Conservation (phyloP, 2,329 filamentous ascomycete species). For the Fusarium neocosmosporiellum region DNA sequence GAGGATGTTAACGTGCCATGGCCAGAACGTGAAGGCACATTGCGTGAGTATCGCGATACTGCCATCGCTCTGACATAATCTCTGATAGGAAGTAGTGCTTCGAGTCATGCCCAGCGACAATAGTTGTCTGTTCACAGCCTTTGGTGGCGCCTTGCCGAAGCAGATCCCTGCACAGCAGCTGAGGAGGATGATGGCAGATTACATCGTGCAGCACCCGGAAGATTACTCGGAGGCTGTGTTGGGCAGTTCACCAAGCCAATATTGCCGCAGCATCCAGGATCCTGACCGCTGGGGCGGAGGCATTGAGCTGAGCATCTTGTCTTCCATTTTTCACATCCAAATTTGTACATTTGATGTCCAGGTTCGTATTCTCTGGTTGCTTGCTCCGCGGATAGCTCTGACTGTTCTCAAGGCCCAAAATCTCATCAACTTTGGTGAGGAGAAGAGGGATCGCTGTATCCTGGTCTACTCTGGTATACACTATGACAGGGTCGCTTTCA, state of each 20-base stretch:
- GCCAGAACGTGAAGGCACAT: slow-evolving; percentile 61
- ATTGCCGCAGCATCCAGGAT: slow-evolving; percentile 84
- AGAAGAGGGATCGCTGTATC: slow-evolving; percentile 75
- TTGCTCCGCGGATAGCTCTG: not conserved
- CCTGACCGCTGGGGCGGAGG: slow-evolving; percentile 90
- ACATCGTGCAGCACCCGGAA: slow-evolving; percentile 78
- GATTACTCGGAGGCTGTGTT: slow-evolving; percentile 82
- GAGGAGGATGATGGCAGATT: slow-evolving; percentile 80
- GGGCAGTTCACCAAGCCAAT: slow-evolving; percentile 77
- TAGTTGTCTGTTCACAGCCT: slow-evolving; percentile 91
- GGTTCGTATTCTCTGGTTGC: slow-evolving; percentile 43
- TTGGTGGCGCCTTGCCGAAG: slow-evolving; percentile 81
- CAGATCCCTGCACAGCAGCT: slow-evolving; percentile 65
- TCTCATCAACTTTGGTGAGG: slow-evolving; percentile 78
- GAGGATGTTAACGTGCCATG: slow-evolving; percentile 58
- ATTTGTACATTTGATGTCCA: slow-evolving; percentile 87
- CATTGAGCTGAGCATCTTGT: slow-evolving; percentile 88
- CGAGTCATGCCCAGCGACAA: slow-evolving; percentile 98
- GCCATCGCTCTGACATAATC: not conserved
- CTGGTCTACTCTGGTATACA: slow-evolving; percentile 93
- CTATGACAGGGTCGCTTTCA: slow-evolving; percentile 89
- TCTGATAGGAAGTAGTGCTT: slow-evolving; percentile 66
- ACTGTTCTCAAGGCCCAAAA: slow-evolving; percentile 44
- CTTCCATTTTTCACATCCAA: slow-evolving; percentile 85
- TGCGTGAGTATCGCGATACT: slow-evolving; percentile 52